A percentile compares a stretch with the other conserved stretches of the same genome.
Conservation (phyloP, 202 grass and related monocot genomes). For the Zizania palustris region DNA sequence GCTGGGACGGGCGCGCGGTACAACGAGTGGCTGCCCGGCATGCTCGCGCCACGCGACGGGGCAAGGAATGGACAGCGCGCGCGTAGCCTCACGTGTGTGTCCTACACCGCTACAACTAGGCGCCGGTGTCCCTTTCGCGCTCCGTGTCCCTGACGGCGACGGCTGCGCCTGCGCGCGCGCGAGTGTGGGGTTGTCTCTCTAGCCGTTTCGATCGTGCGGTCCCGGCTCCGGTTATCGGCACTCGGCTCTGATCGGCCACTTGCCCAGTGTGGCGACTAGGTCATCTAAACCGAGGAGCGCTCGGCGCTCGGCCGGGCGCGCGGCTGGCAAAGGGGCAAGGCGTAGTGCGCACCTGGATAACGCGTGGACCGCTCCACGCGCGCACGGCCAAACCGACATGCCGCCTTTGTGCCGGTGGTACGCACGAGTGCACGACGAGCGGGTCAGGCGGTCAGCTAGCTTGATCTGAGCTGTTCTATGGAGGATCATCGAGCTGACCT, state of each 20-base stretch:
- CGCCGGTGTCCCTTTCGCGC: neutral
- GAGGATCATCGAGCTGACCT: neutral
- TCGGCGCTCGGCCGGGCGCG: no score
- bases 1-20: neutral
- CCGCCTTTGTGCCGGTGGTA: neutral
- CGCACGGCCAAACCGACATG: slow-evolving; percentile 16
- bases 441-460: neutral
- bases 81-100: neutral
- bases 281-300: neutral
- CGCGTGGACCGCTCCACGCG: slow-evolving; percentile 34
- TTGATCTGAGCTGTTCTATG: neutral
- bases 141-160: slow-evolving; percentile 35
- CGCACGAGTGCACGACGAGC: neutral
- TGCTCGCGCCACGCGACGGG: neutral
- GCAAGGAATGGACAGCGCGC: neutral
- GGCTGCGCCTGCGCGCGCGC: no score
- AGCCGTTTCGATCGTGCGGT: no score
- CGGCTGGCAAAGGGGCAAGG: no score
- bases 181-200: no score
- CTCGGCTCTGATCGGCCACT: slow-evolving; percentile 19
- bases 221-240: no score
- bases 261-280: neutral
- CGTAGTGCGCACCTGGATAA: slow-evolving; percentile 1
- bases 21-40: neutral
- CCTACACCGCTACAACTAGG: neutral